Evolutionary conservation across 192 early-diverging fungal species (phyloP), one percentile per base, ranked within the genome.

Genomic region (Backusella mclennaniae): DNA sequence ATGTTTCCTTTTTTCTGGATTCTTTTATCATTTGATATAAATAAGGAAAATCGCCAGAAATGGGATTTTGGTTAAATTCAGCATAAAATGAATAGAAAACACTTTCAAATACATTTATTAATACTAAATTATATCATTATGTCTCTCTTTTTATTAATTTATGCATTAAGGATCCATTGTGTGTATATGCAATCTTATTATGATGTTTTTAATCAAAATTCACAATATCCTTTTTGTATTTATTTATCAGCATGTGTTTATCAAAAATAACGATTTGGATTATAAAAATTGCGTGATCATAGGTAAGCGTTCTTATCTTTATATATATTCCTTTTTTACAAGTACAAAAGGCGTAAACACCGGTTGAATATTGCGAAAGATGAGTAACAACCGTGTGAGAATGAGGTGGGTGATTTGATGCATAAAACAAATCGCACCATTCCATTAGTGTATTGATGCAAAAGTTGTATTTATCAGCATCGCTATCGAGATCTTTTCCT

Each of bases 401-500:
- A 63, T 63, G 26, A 63, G 23, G 12, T 29, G 11, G 26, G 29
- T 63, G 21, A 63, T 63, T 63, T 7, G 56, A 63, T 63, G 26
- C 56, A 63, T 63, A 63, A 63, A 63, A 29, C 56, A 63, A 63
- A 63, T 63, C 12, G 23, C 56, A 63, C 29, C 56, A 63, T 63
- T 31, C 8, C n/a, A 63, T 29, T 23, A 63, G 26, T 63, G 26
- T 59, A 59, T 59, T 59, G 56, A 59, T 59, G 56, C 56, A 26
- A 59, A 59, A 26, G 12, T 11, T 12, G 9, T 29, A 63, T 29
- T 29, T 29, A 63, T 29, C 21, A 63, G 56, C 56, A 29, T 63
- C 21, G 56, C 12, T 63, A 63, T 63, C 56, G 9, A 29, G 21
- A 63, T 63, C 11, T 29, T 63, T 63, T 63, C 56, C 56, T 63